phyloP scores from a whole-genome alignment of 768 basidiomycete species.

The Tephrocybe sp. region DNA sequence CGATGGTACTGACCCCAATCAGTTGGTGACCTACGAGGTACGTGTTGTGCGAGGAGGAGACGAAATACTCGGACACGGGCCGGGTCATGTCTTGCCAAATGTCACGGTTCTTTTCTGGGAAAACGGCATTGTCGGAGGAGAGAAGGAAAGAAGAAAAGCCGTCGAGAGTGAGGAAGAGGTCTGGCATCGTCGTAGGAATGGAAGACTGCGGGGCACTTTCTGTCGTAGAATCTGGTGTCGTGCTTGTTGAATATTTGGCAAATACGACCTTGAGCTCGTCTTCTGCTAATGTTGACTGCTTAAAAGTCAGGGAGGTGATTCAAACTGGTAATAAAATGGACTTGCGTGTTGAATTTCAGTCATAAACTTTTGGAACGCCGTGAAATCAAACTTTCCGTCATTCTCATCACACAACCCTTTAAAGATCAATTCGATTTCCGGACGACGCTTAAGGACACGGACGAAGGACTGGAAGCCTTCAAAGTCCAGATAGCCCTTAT shows the following conservation, averaged over 20 bases:
- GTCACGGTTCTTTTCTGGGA: conserved; percentile 39
- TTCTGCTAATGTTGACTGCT: conserved; percentile 2
- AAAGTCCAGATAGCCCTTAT: conserved; percentile 69
- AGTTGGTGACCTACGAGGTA: conserved; percentile 88
- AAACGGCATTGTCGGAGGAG: conserved; percentile 71
- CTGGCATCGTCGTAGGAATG: conserved; percentile 18
- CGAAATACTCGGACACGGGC: conserved; percentile 84
- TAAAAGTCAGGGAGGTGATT: not conserved
- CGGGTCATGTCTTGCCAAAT: conserved; percentile 85
- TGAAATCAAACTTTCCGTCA: conserved; percentile 39
- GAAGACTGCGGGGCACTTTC: no score
- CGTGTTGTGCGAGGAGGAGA: conserved; percentile 92
- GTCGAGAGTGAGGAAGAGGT: conserved; percentile 39
- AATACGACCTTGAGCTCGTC: conserved; percentile 11
- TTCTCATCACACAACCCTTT: conserved; percentile 29
- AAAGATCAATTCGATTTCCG: conserved; percentile 76
- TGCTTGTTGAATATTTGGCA: conserved; percentile 11
- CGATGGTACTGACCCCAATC: conserved; percentile 85
- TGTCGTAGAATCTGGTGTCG: not conserved
- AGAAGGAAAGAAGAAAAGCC: conserved; percentile 79
- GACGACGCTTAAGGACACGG: conserved; percentile 78
- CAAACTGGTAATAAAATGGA: not conserved
- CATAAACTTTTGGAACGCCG: conserved; percentile 47
- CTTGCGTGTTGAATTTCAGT: conserved; percentile 40
- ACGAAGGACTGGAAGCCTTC: conserved; percentile 80